Base-by-base conservation (phyloP, 305 asterid genomes). In the Vinca major region DNA sequence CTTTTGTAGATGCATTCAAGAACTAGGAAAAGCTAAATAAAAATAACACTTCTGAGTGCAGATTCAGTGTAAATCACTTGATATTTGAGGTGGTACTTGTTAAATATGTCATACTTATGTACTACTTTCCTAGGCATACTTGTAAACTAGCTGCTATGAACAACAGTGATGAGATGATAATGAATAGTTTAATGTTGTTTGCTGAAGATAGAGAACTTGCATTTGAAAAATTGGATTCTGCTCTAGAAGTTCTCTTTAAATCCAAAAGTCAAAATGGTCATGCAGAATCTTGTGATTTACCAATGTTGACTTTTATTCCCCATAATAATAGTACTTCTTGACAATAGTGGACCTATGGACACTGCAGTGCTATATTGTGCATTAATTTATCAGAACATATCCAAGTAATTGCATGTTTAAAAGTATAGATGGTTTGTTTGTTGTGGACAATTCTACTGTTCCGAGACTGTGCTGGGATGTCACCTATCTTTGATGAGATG, bases 181-280 rank as follows among this genome's bases (percentile, higher is more conserved):
- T 56, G 62, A 4, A 56, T 55, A 7, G 39, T 8, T 20, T 55
- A 55, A 3, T 20, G 39, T 55, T 55, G 61, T 55, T 21, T 55
- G 61, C 61, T 21, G 39, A 55, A 55, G 61, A 39, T 55, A 10
- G 61, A 20, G 61, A 55, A 55, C 39, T 8, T 55, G 61, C 60
- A 19, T 19, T 0, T 10, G 6, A 1, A 20, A 3, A 26, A 4
- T 8, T 56, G 39, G 62, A 56, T 19, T 26, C 16, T 10, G 14
- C 43, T 56, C 9, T 33, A 56, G 43, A 56, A 56, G 8, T 12
- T 33, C 43, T 13, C 62, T 56, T 55, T 8, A 26, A 56, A 56
- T 26, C 62, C 62, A 56, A 56, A 33, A 5, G 8, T 26, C 62
- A 21, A 4, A 11, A 13, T 26, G 62, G n/a, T 4, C 62, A 56